Percentiles rank a stretch among this genome's conserved stretches.
These are phyloP conservation scores for Irpex sp. DNA, from an alignment of 1,284 basidiomycete species.

Conservation along the genomic window DNA sequence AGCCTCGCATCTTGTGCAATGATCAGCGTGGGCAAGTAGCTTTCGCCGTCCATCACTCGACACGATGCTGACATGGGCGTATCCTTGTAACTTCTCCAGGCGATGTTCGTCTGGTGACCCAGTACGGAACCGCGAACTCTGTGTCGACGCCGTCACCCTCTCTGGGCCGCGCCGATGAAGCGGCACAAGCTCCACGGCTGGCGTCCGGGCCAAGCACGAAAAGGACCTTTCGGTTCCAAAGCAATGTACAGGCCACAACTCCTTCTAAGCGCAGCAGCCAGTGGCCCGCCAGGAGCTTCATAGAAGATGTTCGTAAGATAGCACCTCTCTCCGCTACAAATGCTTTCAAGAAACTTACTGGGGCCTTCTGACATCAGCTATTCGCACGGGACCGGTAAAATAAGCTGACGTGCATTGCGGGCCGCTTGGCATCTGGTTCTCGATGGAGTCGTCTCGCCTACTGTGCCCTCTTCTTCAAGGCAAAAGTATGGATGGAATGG, in stretches of 20 bases:
- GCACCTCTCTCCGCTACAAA: background rate
- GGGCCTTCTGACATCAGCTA: background rate
- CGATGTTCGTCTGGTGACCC: background rate
- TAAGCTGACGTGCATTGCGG: background rate
- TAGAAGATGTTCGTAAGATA: background rate
- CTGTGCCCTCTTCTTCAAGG: background rate
- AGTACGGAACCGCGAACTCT: background rate
- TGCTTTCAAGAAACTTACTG: background rate
- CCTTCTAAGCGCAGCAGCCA: background rate
- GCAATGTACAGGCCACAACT: background rate
- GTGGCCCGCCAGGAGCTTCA: background rate
- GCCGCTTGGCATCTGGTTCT: background rate
- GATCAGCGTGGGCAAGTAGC: background rate
- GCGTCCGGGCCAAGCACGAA: background rate
- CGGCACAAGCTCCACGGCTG: background rate
- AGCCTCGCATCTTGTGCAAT: background rate
- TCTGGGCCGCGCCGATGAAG: background rate
- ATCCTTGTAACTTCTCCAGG: background rate
- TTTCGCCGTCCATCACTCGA: background rate
- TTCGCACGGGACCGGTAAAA: background rate
- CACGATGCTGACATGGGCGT: background rate
- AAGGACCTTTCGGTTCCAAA: background rate
- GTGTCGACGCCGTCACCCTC: background rate
- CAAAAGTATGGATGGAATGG: background rate
- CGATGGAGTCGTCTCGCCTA: background rate